Conservation (phyloP, 1,284 basidiomycete genomes). For the Lignosus rhinocerotis region DNA sequence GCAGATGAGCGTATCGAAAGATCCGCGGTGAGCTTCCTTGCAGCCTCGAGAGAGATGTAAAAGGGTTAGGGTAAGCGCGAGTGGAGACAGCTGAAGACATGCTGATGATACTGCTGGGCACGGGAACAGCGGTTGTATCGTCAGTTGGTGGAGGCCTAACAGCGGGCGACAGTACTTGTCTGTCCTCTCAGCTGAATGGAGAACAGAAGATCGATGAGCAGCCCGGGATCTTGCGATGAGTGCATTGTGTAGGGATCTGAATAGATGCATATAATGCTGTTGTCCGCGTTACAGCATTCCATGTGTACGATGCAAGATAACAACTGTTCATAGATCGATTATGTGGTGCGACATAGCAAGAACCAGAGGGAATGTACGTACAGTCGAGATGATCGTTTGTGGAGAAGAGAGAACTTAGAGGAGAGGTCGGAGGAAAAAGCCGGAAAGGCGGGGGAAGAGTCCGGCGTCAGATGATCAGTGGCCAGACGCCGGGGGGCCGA, state of each 20-base stretch:
- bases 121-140: constrained; percentile 10
- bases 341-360: not conserved
- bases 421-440: constrained; percentile 14
- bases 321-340: not conserved
- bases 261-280: constrained; percentile 1
- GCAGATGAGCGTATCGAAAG: not conserved
- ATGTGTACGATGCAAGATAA: not conserved
- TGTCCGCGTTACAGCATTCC: not conserved
- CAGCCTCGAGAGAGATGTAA: constrained; percentile 8
- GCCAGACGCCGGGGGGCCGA: constrained; percentile 9
- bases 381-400: not conserved
- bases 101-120: constrained; percentile 6
- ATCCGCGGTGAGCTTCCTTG: constrained; percentile 2
- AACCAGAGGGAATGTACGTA: no score
- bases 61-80: constrained; percentile 6
- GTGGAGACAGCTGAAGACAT: constrained; percentile 9
- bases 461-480: constrained; percentile 21
- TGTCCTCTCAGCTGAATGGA: constrained; percentile 17
- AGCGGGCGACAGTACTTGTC: not conserved
- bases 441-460: constrained; percentile 9
- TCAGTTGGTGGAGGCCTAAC: constrained; percentile 1
- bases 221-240: constrained; percentile 11
- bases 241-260: constrained; percentile 7
- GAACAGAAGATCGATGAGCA: constrained; percentile 11
- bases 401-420: not conserved